Conservation (phyloP, 441 rosid species). For the Rhodomyrtus psidioides region DNA sequence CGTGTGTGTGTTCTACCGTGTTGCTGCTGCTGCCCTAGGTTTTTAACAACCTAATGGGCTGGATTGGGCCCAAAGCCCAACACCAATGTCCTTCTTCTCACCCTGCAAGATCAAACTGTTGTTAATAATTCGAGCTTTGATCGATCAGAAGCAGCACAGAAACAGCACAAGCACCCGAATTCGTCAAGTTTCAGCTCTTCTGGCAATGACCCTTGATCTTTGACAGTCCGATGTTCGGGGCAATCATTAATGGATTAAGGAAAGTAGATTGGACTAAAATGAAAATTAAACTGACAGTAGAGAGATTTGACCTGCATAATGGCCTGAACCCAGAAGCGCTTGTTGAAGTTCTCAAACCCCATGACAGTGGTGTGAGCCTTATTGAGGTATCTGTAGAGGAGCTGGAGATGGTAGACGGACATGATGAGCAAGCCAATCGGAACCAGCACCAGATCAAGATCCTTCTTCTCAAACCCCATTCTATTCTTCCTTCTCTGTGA, state of each 20-base stretch:
- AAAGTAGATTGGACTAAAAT: not conserved
- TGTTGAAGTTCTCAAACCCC: constrained; percentile 64
- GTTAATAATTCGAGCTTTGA: not conserved
- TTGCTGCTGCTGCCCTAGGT: too few species aligned
- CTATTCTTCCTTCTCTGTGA: not conserved
- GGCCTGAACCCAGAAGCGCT: constrained; percentile 60
- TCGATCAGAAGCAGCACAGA: not conserved
- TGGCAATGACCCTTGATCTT: not conserved
- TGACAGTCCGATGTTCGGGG: not conserved
- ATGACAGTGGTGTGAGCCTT: constrained; percentile 54
- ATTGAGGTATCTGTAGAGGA: constrained; percentile 50
- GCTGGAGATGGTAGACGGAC: constrained; percentile 48
- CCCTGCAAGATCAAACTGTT: constrained; percentile 19
- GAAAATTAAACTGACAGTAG: not conserved
- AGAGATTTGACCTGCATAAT: constrained; percentile 35
- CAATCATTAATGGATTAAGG: not conserved
- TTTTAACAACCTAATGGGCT: too few species aligned
- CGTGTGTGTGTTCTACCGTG: too few species aligned
- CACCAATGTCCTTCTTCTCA: too few species aligned
- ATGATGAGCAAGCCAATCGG: constrained; percentile 50
- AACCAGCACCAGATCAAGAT: constrained; percentile 56
- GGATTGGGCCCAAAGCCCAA: too few species aligned
- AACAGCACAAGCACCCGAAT: not conserved
- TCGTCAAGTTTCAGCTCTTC: not conserved
- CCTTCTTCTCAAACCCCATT: constrained; percentile 30